phyloP scores from a whole-genome alignment of 345 rosid species.

The Clarkia xantiana region DNA sequence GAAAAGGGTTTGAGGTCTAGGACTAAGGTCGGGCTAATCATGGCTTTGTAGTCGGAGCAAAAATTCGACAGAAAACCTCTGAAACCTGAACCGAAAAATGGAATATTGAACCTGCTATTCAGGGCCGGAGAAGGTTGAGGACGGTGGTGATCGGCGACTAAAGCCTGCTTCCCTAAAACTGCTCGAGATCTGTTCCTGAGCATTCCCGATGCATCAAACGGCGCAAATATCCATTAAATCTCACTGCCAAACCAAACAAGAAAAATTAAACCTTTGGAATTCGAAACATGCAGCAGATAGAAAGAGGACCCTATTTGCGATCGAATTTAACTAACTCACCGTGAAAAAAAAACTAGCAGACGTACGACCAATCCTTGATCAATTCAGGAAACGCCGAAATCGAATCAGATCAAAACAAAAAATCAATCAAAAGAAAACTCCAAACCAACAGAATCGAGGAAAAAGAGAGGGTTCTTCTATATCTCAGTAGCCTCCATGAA shows the following conservation, averaged over 20 bases:
- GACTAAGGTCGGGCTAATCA: conserved; percentile 46
- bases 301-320: too few relatives aligned
- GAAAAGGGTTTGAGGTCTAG: conserved; percentile 36
- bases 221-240: too few relatives aligned
- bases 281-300: too few relatives aligned
- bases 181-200: conserved; percentile 39
- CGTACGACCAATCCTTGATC: too few relatives aligned
- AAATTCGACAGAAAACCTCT: conserved; percentile 33
- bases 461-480: conserved; percentile 1
- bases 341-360: too few relatives aligned
- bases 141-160: conserved; percentile 42
- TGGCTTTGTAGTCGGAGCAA: conserved; percentile 27
- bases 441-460: too few relatives aligned
- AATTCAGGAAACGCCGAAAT: too few relatives aligned
- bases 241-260: too few relatives aligned
- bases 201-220: conserved; percentile 11
- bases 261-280: too few relatives aligned
- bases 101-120: conserved; percentile 13
- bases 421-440: too few relatives aligned
- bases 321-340: too few relatives aligned
- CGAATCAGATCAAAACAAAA: too few relatives aligned
- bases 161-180: conserved; percentile 38
- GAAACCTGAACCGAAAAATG: conserved; percentile 36
- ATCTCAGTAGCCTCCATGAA: conserved; percentile 33
- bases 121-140: conserved; percentile 17